Base-by-base conservation (phyloP, 1,284 basidiomycete species). In the Marasmius tenuissimus region DNA sequence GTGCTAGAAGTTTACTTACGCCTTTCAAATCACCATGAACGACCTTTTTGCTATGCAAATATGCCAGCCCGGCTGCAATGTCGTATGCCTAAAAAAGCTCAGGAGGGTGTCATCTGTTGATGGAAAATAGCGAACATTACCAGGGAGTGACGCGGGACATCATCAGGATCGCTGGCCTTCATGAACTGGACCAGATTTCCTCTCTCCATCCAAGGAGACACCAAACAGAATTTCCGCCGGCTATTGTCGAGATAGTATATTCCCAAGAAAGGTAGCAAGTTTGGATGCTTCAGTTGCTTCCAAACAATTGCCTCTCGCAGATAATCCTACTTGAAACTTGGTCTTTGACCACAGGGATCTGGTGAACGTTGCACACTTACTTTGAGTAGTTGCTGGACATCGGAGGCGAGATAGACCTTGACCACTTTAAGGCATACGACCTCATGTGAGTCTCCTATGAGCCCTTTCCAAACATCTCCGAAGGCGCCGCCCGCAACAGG, bases 101-200 rank as follows among this genome's bases (percentile, higher is more conserved):
- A n/a, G 16, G 20, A 8, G 45, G 20, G 45, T 2, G 7, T n/a
- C 16, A 47, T 18, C 6, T n/a, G n/a, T n/a, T 42, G 45, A 47
- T n/a, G n/a, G n/a, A n/a, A 47, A n/a, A n/a, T 14, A 14, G 8
- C 20, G 7, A 20, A 42, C 3, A 8, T 47, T n/a, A n/a, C 45
- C 45, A 47, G 45, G 14, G n/a, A 18, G 16, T 47, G 16, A 47
- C 20, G 22, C 20, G 18, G 39, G 63, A 61, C 33, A 58, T 61
- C 34, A 34, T 40, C 38, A 20, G 38, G 12, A 49, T 47, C 38
- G 39, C 39, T 39, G 12, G 12, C 20, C 56, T 57, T 35, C 12
- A 10, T 35, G 48, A 59, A 33, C 8, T 38, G 57, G 20, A 37
- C 49, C 3, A 57, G 35, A 57, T 57, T 42, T 37, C 33, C 40